Evolutionary conservation across 2,329 filamentous ascomycete genomes (phyloP).

Genomic region (Aspergillus sp.): DNA sequence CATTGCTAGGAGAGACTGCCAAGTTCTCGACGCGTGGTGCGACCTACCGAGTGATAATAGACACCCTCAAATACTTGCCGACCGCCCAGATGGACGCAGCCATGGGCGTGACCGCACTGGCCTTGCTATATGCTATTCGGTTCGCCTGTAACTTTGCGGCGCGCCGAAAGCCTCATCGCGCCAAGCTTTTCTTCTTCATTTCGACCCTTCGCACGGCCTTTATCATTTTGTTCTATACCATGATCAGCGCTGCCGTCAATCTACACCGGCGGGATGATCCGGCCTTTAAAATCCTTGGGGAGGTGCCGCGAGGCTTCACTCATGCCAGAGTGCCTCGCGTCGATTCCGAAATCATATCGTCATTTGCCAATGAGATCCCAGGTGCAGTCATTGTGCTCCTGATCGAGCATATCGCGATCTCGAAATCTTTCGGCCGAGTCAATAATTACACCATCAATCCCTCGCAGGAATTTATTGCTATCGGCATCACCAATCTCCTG

Average conservation of each 20-base stretch:
- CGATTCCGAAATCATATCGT: neutral
- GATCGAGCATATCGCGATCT: neutral
- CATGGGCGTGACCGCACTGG: neutral
- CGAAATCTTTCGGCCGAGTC: neutral
- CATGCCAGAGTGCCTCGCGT: neutral
- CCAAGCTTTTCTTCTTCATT: conserved; percentile 81
- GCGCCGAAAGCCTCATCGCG: conserved; percentile 65
- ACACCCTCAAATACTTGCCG: conserved; percentile 71
- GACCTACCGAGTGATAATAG: conserved; percentile 80
- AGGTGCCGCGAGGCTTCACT: conserved; percentile 35
- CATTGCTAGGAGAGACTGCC: conserved; percentile 71
- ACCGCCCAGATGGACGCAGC: conserved; percentile 61
- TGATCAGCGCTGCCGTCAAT: conserved; percentile 86
- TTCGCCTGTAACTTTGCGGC: conserved; percentile 68
- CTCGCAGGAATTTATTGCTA: conserved; percentile 87
- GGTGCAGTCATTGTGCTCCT: neutral
- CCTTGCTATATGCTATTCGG: neutral
- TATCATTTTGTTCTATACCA: conserved; percentile 85
- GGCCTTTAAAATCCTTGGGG: conserved; percentile 70
- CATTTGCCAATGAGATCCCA: neutral
- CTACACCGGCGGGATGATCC: conserved; percentile 63
- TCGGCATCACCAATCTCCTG: conserved; percentile 84
- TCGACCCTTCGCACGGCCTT: conserved; percentile 88
- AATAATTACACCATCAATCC: neutral
- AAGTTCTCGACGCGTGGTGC: conserved; percentile 71